These are phyloP conservation scores for Oryza officinalis DNA, from an alignment of 176 grass and related monocot species.

Conservation along the genomic window DNA sequence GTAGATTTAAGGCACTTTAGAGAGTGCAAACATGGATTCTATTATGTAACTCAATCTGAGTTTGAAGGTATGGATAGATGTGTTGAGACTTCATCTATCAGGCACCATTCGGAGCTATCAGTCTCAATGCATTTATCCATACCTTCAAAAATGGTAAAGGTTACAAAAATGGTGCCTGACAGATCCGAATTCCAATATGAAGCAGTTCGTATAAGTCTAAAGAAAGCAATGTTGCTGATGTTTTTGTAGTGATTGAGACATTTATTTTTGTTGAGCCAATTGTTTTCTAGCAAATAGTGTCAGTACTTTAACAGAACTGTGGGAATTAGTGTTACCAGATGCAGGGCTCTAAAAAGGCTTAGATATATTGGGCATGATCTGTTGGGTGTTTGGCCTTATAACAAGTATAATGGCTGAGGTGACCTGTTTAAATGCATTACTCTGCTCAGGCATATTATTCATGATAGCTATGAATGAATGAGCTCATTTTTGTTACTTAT, in stretches of 20 bases:
- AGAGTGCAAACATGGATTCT: neutral
- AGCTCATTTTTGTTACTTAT: neutral
- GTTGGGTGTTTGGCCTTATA: neutral
- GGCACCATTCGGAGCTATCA: too few species aligned
- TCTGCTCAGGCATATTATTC: neutral
- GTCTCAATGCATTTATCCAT: too few species aligned
- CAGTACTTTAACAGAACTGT: neutral
- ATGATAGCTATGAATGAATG: neutral
- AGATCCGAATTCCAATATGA: neutral
- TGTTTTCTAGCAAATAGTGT: neutral
- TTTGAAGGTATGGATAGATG: neutral
- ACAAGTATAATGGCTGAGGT: constrained; percentile 5
- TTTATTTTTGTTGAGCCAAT: neutral
- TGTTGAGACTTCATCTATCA: neutral
- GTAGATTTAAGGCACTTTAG: neutral
- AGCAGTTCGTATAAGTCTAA: neutral
- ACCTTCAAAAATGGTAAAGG: neutral
- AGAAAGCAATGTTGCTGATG: neutral
- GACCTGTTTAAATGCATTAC: neutral
- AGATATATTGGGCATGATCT: neutral
- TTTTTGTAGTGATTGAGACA: neutral
- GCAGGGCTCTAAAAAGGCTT: neutral
- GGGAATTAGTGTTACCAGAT: neutral
- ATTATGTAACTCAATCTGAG: neutral
- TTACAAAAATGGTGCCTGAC: neutral